phyloP scores from a whole-genome alignment of 129 eudicot species.

The Chrysanthemum lavandulifolium region DNA sequence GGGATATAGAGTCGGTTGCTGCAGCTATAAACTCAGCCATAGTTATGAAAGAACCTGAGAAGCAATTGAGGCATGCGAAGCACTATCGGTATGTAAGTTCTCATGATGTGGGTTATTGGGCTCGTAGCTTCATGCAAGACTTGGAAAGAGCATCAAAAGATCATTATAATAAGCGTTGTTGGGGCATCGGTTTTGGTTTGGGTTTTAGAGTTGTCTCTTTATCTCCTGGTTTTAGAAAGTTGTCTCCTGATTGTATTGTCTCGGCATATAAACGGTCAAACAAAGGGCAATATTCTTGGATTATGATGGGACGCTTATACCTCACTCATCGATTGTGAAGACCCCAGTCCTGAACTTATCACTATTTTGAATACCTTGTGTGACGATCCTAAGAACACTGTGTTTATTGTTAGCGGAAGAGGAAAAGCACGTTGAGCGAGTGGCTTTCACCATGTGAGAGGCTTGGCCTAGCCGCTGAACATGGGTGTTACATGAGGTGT shows the following conservation, averaged over 20 bases:
- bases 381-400: slow-evolving; percentile 72
- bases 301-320: slow-evolving; percentile 77
- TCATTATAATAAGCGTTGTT: slow-evolving; percentile 63
- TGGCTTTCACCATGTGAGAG: slow-evolving; percentile 74
- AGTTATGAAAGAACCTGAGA: slow-evolving; percentile 54
- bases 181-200: slow-evolving; percentile 84
- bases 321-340: slow-evolving; percentile 52
- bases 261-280: slow-evolving; percentile 61
- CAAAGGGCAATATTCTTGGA: slow-evolving; percentile 75
- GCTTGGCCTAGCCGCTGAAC: slow-evolving; percentile 86
- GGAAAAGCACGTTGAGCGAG: slow-evolving; percentile 49
- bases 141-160: slow-evolving; percentile 69
- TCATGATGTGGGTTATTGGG: slow-evolving; percentile 81
- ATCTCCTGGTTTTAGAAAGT: slow-evolving; percentile 62
- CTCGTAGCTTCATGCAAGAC: slow-evolving; percentile 77
- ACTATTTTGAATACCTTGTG: slow-evolving; percentile 48
- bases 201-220: slow-evolving; percentile 66
- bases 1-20: slow-evolving; percentile 83
- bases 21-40: slow-evolving; percentile 65
- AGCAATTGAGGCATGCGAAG: slow-evolving; percentile 62
- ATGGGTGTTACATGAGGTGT: slow-evolving; percentile 78
- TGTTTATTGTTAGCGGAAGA: slow-evolving; percentile 81
- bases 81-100: slow-evolving; percentile 75
- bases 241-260: slow-evolving; percentile 51
- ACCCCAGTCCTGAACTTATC: slow-evolving; percentile 50